Percentiles rank a stretch among this genome's conserved stretches.
phyloP scores from a whole-genome alignment of 1,139 yeast genomes.

The Saccharomycopsis crataegensis region DNA sequence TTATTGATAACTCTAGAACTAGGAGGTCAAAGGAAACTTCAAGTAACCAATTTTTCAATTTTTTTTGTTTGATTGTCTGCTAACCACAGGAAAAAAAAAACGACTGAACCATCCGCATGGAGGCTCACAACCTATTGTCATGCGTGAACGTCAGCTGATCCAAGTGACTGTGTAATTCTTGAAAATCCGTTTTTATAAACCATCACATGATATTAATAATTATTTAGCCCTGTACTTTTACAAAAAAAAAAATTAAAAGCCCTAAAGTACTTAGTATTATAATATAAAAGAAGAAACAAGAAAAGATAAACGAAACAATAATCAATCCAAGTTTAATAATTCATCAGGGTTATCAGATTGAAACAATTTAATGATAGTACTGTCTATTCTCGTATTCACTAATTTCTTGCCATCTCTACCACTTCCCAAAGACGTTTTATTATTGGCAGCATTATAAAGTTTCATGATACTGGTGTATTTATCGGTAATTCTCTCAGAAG shows the following conservation, averaged over 20 bases:
- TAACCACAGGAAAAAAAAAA: background rate
- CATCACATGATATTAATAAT: no score
- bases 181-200: no score
- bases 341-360: constrained; percentile 15
- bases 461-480: constrained; percentile 10
- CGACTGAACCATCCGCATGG: background rate
- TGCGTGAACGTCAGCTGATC: no score
- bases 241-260: no score
- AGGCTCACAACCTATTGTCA: background rate
- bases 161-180: no score
- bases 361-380: constrained; percentile 8
- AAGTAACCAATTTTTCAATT: background rate
- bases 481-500: constrained; percentile 7
- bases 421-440: constrained; percentile 6
- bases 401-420: constrained; percentile 8
- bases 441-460: background rate
- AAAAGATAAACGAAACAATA: background rate
- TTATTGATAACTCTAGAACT: background rate
- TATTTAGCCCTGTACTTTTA: no score
- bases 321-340: constrained; percentile 5
- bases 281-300: background rate
- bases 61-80: background rate
- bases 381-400: constrained; percentile 4
- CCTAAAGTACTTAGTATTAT: no score
- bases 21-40: background rate